phyloP scores from a whole-genome alignment of 2,329 filamentous ascomycete species.

The Fusarium mundagurra region DNA sequence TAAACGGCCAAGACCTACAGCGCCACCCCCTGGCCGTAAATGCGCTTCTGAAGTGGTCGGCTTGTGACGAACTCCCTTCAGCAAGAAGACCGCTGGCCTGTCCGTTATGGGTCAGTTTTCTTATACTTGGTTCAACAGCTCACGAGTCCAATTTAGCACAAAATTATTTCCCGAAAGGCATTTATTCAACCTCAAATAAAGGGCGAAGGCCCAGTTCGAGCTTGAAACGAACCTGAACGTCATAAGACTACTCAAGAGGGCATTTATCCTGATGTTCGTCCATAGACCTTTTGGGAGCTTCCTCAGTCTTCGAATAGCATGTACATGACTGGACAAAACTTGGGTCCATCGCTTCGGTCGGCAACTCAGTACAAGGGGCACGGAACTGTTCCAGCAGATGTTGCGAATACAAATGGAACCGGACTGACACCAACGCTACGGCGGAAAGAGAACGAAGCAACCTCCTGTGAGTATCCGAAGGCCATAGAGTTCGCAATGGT shows the following conservation, averaged over 20 bases:
- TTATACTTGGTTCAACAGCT: too few species aligned
- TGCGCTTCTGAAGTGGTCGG: background rate
- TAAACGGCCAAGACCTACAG: accelerated
- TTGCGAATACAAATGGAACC: background rate
- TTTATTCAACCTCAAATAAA: too few species aligned
- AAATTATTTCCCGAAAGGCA: accelerated
- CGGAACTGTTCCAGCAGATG: background rate
- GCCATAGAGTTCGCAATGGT: accelerated
- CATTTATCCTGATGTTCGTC: background rate
- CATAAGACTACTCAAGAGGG: too few species aligned
- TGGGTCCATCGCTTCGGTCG: accelerated
- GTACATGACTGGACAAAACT: accelerated
- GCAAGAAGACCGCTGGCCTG: background rate
- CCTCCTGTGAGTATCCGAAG: background rate
- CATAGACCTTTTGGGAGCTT: background rate
- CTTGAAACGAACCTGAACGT: background rate
- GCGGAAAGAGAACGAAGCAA: accelerated
- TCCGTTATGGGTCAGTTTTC: too few species aligned
- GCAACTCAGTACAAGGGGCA: background rate
- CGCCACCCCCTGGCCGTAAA: accelerated
- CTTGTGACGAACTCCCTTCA: background rate
- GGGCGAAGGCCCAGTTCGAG: background rate
- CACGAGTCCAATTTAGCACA: too few species aligned
- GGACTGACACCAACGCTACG: too few species aligned
- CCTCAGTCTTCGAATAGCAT: accelerated